A percentile compares a stretch with the other conserved stretches of the same genome.
Conservation (phyloP, 164 flowering plant species). For the Warburgia ugandensis region DNA sequence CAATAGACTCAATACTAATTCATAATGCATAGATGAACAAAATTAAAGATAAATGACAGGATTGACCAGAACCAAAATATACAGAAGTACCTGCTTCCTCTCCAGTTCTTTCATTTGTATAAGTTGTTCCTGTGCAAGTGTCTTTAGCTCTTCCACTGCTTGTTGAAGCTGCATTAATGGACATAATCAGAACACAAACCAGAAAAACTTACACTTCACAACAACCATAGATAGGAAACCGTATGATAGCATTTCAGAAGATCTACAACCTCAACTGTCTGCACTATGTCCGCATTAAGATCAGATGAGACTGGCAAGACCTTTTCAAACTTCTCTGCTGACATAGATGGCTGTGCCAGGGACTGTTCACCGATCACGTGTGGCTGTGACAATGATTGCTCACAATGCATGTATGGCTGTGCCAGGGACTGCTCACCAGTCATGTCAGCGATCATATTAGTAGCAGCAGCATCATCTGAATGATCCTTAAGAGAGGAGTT, state of each 20-base stretch:
- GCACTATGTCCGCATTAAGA: slow-evolving; percentile 20
- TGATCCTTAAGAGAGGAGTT: slow-evolving; percentile 8
- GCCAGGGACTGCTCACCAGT: too few relatives aligned
- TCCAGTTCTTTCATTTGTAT: slow-evolving; percentile 35
- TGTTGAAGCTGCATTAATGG: slow-evolving; percentile 37
- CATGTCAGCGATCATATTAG: slow-evolving; percentile 11
- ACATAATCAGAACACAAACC: slow-evolving; percentile 8
- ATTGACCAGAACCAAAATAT: background rate
- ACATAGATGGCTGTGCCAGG: background rate
- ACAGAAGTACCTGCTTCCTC: slow-evolving; percentile 55
- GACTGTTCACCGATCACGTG: slow-evolving; percentile 10
- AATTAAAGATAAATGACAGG: background rate
- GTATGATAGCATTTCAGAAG: background rate
- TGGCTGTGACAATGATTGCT: too few relatives aligned
- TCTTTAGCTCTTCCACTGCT: slow-evolving; percentile 48
- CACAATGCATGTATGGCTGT: too few relatives aligned
- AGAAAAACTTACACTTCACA: background rate
- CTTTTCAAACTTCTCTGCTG: slow-evolving; percentile 22
- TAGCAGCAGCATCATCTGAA: slow-evolving; percentile 12
- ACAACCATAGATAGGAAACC: too few relatives aligned
- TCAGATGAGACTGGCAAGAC: slow-evolving; percentile 20
- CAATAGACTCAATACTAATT: too few relatives aligned
- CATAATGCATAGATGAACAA: background rate
- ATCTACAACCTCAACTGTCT: slow-evolving; percentile 31
- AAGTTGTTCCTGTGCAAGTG: slow-evolving; percentile 32